Evolutionary conservation across 345 rosid species (phyloP).

Genomic region (Rhodamnia argentea): DNA sequence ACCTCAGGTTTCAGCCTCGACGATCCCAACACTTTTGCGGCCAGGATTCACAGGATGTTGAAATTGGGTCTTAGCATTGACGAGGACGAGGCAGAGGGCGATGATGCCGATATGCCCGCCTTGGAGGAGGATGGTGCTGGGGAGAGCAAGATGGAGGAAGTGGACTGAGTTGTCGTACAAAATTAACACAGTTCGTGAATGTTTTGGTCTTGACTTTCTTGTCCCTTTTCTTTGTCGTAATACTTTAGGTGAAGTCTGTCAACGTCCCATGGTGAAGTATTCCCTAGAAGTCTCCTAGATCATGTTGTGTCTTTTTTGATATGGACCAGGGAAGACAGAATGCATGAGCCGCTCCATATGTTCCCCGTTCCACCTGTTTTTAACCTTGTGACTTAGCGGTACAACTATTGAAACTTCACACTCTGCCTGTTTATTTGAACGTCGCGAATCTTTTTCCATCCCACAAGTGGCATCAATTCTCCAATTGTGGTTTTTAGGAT

Average conservation of each 20-base stretch:
- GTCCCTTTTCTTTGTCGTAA: not conserved
- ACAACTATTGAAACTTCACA: not conserved
- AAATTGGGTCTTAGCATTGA: slow-evolving; percentile 80
- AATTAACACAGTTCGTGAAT: not conserved
- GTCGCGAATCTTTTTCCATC: not conserved
- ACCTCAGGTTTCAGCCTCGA: slow-evolving; percentile 88
- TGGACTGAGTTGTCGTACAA: slow-evolving; percentile 24
- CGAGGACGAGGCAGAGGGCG: slow-evolving; percentile 45
- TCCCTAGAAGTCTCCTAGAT: not conserved
- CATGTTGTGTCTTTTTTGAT: not conserved
- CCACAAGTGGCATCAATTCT: too few relatives aligned
- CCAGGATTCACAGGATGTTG: slow-evolving; percentile 84
- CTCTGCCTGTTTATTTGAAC: not conserved
- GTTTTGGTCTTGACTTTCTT: not conserved
- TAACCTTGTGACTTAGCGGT: not conserved
- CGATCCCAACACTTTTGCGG: slow-evolving; percentile 72
- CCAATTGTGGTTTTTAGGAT: not conserved
- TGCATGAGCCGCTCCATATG: not conserved
- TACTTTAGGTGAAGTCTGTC: not conserved
- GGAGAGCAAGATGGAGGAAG: slow-evolving; percentile 97
- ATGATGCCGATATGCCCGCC: slow-evolving; percentile 66
- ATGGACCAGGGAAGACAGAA: not conserved
- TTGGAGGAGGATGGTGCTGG: slow-evolving; percentile 74
- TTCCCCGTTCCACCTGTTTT: not conserved
- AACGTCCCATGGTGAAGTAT: not conserved